Evolutionary conservation across 352 stramenopile species (phyloP).

Genomic region (Phytophthora multivora): DNA sequence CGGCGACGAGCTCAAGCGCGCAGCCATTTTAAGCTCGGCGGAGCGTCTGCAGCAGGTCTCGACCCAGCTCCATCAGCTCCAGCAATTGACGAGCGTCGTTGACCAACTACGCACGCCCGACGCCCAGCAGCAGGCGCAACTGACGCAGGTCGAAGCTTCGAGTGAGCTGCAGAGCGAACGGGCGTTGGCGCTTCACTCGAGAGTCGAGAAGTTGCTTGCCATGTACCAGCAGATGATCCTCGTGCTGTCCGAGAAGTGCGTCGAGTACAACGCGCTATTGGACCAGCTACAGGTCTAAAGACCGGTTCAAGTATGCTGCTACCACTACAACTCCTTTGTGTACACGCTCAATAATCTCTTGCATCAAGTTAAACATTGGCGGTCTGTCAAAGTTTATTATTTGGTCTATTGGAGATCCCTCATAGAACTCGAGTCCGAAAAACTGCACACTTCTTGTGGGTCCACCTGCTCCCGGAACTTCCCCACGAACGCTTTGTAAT

Average conservation of each 20-base stretch:
- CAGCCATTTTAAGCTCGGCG: constrained; percentile 61
- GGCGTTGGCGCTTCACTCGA: constrained; percentile 47
- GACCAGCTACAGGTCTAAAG: constrained; percentile 51
- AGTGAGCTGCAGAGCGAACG: constrained; percentile 46
- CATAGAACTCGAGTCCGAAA: constrained; percentile 8
- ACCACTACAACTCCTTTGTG: too few species aligned
- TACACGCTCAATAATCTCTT: too few species aligned
- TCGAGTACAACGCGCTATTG: constrained; percentile 63
- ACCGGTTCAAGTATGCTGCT: background rate
- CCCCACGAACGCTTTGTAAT: constrained; percentile 10
- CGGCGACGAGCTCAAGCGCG: constrained; percentile 62
- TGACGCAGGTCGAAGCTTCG: constrained; percentile 40
- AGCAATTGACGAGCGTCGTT: constrained; percentile 54
- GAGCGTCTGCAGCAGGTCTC: constrained; percentile 44
- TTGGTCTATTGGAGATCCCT: constrained; percentile 14
- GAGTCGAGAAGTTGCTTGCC: constrained; percentile 55
- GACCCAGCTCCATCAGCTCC: constrained; percentile 47
- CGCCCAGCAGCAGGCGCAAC: constrained; percentile 15
- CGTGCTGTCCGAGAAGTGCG: constrained; percentile 72
- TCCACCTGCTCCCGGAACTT: constrained; percentile 23
- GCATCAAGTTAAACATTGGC: too few species aligned
- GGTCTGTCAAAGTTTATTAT: too few species aligned
- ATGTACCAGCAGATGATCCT: constrained; percentile 76
- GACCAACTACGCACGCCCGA: constrained; percentile 41
- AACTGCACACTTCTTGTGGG: constrained; percentile 23